Evolutionary conservation across 495 filamentous ascomycete species (phyloP).

Genomic region (Daldinia vernicosa): DNA sequence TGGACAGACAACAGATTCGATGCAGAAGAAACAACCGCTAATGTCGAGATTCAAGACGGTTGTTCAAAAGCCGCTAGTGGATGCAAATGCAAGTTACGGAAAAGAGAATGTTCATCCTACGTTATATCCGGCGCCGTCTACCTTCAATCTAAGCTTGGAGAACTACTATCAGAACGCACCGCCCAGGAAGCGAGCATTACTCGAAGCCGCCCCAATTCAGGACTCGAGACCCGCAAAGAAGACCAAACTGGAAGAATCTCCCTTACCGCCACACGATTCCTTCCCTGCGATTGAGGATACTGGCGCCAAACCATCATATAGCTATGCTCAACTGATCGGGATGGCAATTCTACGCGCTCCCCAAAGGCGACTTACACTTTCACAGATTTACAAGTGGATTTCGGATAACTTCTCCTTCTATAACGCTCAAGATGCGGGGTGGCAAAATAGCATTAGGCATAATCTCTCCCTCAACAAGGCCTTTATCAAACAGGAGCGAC

Average conservation of each 20-base stretch:
- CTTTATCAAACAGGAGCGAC: constrained; percentile 95
- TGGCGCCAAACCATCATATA: constrained; percentile 86
- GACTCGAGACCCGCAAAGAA: constrained; percentile 75
- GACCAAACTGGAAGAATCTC: constrained; percentile 58
- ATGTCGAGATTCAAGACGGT: constrained; percentile 68
- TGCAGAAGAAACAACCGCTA: constrained; percentile 74
- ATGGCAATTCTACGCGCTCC: constrained; percentile 95
- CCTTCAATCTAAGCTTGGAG: constrained; percentile 59
- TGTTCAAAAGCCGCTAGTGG: constrained; percentile 72
- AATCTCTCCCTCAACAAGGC: constrained; percentile 98
- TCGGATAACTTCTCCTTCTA: constrained; percentile 92
- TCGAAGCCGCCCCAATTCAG: constrained; percentile 78
- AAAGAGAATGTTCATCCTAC: constrained; percentile 74
- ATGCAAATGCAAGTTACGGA: constrained; percentile 65
- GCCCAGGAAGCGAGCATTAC: constrained; percentile 70
- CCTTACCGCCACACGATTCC: constrained; percentile 74
- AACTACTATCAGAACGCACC: constrained; percentile 65
- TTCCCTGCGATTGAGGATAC: constrained; percentile 87
- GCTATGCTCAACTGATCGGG: constrained; percentile 94
- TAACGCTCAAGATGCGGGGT: constrained; percentile 81
- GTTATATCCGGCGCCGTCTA: constrained; percentile 60
- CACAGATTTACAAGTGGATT: constrained; percentile 99
- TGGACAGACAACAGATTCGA: constrained; percentile 81
- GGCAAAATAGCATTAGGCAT: constrained; percentile 99
- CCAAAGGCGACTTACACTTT: constrained; percentile 82